phyloP scores from a whole-genome alignment of 2,329 filamentous ascomycete genomes.

The Herpotrichia juniperi region DNA sequence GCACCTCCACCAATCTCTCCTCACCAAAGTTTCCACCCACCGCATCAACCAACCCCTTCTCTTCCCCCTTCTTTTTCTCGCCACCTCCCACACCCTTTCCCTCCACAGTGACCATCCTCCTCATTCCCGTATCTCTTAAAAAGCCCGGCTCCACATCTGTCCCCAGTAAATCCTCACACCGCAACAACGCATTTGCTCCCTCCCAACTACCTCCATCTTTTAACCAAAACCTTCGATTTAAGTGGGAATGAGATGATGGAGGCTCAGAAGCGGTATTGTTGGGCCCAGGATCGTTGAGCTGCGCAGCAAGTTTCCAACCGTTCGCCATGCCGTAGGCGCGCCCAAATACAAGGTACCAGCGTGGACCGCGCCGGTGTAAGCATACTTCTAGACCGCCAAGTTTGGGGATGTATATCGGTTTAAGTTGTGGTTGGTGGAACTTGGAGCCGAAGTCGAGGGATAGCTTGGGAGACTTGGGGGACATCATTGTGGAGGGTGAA shows the following conservation, averaged over 20 bases:
- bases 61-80: not conserved
- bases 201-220: not conserved
- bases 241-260: not conserved
- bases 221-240: slow-evolving; percentile 2
- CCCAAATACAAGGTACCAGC: not conserved
- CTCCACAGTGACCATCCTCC: not conserved
- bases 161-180: not conserved
- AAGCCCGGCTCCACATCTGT: slow-evolving; percentile 2
- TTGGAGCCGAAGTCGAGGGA: not conserved
- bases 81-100: not conserved
- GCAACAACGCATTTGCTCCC: not conserved
- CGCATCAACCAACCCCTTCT: not conserved
- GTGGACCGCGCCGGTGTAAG: not conserved
- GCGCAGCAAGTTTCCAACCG: not conserved
- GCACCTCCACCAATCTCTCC: slow-evolving; percentile 3
- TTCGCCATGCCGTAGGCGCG: slow-evolving; percentile 5
- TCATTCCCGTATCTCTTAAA: slow-evolving; percentile 8
- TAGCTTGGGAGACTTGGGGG: too few relatives aligned
- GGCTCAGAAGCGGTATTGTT: not conserved
- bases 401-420: slow-evolving; percentile 77
- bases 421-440: not conserved
- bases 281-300: not conserved
- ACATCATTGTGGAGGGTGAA: too few relatives aligned
- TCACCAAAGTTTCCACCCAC: not conserved
- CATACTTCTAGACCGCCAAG: slow-evolving; percentile 63